Conservation (phyloP, 371 early-diverging fungal genomes). For the Actinomucor elegans region DNA sequence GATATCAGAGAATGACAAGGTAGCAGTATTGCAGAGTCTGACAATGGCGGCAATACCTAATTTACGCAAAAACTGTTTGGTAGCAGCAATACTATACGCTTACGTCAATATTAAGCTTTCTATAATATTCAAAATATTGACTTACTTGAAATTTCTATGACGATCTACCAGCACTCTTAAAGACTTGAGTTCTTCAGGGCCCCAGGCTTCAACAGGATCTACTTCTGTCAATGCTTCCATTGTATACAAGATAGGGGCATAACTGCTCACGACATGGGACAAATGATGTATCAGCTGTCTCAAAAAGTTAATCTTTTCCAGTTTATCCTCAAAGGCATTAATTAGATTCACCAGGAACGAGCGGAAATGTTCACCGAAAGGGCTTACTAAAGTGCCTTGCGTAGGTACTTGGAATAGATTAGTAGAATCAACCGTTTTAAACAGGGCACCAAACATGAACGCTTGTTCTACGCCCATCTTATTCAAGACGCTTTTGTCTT, state of each 20-base stretch:
- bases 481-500: conserved; percentile 24
- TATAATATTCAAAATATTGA: not conserved
- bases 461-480: conserved; percentile 29
- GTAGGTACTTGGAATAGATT: conserved; percentile 38
- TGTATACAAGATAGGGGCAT: conserved; percentile 38
- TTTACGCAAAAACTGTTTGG: conserved; percentile 37
- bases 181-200: conserved; percentile 47
- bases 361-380: conserved; percentile 44
- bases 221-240: conserved; percentile 40
- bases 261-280: conserved; percentile 37
- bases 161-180: conserved; percentile 41
- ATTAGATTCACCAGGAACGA: conserved; percentile 28
- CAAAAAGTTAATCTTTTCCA: conserved; percentile 31
- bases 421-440: conserved; percentile 36
- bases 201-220: conserved; percentile 28
- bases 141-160: conserved; percentile 46
- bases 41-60: conserved; percentile 30
- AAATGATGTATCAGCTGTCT: conserved; percentile 42
- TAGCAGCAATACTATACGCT: conserved; percentile 22
- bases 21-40: conserved; percentile 17
- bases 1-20: conserved; percentile 43
- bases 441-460: conserved; percentile 43
- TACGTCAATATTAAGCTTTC: not conserved
- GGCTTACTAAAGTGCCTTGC: conserved; percentile 44
- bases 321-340: conserved; percentile 10